Evolutionary conservation across 768 basidiomycete genomes (phyloP), one percentile per base, ranked within the genome.

Genomic region (Heimioporus sp.): DNA sequence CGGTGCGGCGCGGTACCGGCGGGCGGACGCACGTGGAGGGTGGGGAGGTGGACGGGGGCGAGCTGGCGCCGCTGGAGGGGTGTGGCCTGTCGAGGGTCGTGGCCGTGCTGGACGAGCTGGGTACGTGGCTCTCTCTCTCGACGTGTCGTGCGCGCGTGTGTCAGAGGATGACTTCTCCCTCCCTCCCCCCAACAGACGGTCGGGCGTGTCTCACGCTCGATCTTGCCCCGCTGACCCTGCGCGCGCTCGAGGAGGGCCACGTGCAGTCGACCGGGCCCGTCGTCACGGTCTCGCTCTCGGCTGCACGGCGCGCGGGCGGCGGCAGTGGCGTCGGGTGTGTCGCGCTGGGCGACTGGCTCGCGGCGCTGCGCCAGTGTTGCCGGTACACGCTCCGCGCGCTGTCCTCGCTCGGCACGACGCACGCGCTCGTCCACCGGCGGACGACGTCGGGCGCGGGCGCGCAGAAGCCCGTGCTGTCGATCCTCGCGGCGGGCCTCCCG

Each of bases 321-420:
- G n/a, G n/a, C n/a, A n/a, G n/a, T n/a, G n/a, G n/a, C n/a, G n/a
- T n/a, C n/a, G 46, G 51, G 12, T 43, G 10, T 8, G 30, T 28
- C 5, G 17, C 46, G 17, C 56, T 65, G 56, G 15, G 42, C 48
- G 45, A 69, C 53, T 51, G 86, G 83, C 58, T 82, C 2, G 66
- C 70, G 5, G 80, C 86, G 0, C 75, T 90, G 30, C 74, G 74
- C 21, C 73, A 73, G 30, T 84, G 80, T 53, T 75, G 75, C 57
- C 72, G 73, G 24, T 75, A 75, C 56, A 84, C 82, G 0, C 58
- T 75, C 9, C 71, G 71, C 7, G 70, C 74, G 4, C 55, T 80
- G 10, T 73, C 77, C 2, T 63, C 69, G 8, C 63, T 69, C 40
- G 60, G 61, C 7, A 57, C 64, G 12, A 63, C 66, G 16, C 43